phyloP scores from a whole-genome alignment of 148 eudicot species.

The Camellia granthamiana region DNA sequence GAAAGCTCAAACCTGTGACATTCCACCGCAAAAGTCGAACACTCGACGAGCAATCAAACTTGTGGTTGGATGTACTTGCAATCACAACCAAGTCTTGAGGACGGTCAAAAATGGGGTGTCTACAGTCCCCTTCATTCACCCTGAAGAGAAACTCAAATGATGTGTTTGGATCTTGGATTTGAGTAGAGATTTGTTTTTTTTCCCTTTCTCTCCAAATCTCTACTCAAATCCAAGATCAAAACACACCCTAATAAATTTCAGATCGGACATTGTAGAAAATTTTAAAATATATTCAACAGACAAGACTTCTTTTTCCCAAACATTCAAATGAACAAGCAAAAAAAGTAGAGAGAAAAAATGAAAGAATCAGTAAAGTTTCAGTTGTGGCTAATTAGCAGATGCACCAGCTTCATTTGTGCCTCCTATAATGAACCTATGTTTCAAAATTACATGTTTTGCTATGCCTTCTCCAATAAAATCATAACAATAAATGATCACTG shows the following conservation, averaged over 20 bases:
- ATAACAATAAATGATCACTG: slow-evolving; percentile 1
- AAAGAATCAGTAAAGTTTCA: neutral
- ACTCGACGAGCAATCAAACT: too few species aligned
- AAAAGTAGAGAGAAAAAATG: neutral
- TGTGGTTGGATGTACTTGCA: too few species aligned
- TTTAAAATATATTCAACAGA: neutral
- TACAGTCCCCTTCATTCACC: too few species aligned
- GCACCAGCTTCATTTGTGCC: neutral
- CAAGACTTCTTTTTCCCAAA: neutral
- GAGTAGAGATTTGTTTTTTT: too few species aligned
- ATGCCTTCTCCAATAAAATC: neutral
- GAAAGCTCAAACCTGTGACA: too few species aligned
- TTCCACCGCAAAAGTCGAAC: too few species aligned
- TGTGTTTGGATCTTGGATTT: too few species aligned
- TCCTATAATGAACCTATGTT: neutral
- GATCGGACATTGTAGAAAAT: neutral
- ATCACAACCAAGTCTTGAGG: too few species aligned
- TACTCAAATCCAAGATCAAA: too few species aligned
- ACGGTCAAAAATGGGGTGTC: too few species aligned
- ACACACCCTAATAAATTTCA: neutral
- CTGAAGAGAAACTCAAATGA: too few species aligned
- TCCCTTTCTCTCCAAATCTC: too few species aligned
- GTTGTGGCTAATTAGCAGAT: neutral
- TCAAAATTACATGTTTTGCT: neutral
- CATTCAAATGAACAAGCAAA: neutral